Base-by-base conservation (phyloP, 495 filamentous ascomycete genomes). In the Aspergillus incahuasiensis region DNA sequence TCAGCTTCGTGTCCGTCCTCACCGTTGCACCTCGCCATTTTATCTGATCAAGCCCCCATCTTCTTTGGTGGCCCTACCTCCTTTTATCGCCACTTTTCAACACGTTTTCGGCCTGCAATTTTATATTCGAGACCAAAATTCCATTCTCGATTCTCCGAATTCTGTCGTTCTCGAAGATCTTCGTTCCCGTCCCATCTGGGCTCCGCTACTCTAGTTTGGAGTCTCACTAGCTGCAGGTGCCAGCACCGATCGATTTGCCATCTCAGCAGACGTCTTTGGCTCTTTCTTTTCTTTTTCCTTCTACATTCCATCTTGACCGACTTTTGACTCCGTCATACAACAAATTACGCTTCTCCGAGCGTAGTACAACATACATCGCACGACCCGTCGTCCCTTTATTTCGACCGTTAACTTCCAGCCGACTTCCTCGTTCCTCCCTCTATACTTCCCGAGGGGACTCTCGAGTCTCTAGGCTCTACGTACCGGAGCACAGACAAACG, bases 301-400 rank as follows among this genome's bases (percentile, higher is more conserved):
- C 61, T 63, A 47, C 60, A 60, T 60, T 54, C 62, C 64, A 68
- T 63, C 66, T 60, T 72, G 72, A 73, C 72, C 72, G 70, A 74
- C 72, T 69, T 74, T 74, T 74, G 69, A 58, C 51, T 58, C 61
- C 65, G 63, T 69, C 69, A 71, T 71, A 75, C 72, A 59, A 60
- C 64, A 60, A 66, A 68, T 69, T 68, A 57, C 61, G 58, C 62
- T 63, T 47, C 55, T 59, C 64, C 64, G 67, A 70, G 67, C 65
- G 72, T 63, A 59, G 70, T 72, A 64, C 67, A 57, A 69, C 68
- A 62, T 69, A 57, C 56, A 60, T 65, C 58, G 63, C 62, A 64
- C 62, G 39, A 66, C 56, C 45, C 28, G 38, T 53, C 47, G 51
- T 65, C 57, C 49, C 59, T 58, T 65, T 59, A 57, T 54, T 65